phyloP scores from a whole-genome alignment of 345 rosid genomes.

The Erodium maritimum region DNA sequence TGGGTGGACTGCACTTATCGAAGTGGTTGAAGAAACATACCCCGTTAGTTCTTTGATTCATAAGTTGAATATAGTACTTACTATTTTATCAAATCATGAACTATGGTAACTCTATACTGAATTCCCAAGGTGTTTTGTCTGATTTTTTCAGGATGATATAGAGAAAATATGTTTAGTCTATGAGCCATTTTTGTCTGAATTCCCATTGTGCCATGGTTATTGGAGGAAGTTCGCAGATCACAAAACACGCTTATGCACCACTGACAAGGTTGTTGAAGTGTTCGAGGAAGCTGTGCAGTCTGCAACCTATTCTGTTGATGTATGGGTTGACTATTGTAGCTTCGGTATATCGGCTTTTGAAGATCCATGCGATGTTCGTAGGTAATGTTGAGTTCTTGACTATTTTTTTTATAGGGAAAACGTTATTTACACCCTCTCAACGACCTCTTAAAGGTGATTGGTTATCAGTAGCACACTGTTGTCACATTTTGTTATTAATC shows the following conservation, averaged over 20 bases:
- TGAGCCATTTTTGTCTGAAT: conserved; percentile 63
- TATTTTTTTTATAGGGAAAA: too few species aligned
- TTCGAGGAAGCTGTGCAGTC: conserved; percentile 63
- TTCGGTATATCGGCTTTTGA: conserved; percentile 44
- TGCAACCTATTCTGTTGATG: conserved; percentile 56
- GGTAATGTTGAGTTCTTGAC: conserved; percentile 41
- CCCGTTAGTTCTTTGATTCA: conserved; percentile 27
- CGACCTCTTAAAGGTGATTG: too few species aligned
- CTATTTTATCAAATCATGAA: not conserved
- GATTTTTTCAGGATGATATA: conserved; percentile 40
- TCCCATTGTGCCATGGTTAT: conserved; percentile 78
- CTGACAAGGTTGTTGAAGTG: conserved; percentile 49
- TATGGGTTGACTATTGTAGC: conserved; percentile 71
- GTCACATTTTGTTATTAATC: too few species aligned
- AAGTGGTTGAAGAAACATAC: conserved; percentile 32
- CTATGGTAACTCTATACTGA: conserved; percentile 5
- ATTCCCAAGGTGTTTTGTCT: too few species aligned
- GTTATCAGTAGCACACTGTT: too few species aligned
- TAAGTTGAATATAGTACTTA: not conserved
- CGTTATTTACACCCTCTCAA: too few species aligned
- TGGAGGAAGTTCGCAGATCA: conserved; percentile 80
- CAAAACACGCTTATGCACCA: conserved; percentile 35
- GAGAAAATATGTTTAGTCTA: conserved; percentile 52
- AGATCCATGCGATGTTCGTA: conserved; percentile 58
- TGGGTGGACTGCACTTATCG: conserved; percentile 55